Evolutionary conservation across 768 basidiomycete species (phyloP).

Genomic region (Naganishia randhawae): DNA sequence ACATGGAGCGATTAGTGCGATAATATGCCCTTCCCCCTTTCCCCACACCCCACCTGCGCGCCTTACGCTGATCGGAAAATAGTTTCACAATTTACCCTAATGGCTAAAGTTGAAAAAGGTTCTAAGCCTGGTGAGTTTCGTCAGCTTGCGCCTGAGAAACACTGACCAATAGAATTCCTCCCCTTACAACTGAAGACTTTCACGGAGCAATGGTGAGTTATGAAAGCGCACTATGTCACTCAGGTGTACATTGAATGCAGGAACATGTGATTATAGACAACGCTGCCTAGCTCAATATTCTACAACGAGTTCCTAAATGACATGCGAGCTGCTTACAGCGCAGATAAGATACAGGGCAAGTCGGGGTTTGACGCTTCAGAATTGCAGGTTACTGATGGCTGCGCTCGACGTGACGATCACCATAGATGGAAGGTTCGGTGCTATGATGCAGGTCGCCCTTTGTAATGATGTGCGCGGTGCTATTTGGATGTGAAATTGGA

Average conservation of each 20-base stretch:
- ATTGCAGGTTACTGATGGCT: neutral
- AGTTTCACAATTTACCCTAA: conserved; percentile 84
- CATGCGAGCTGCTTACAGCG: conserved; percentile 63
- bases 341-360: conserved; percentile 75
- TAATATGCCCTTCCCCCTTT: too few relatives aligned
- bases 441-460: conserved; percentile 88
- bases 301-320: conserved; percentile 71
- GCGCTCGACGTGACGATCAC: neutral
- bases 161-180: neutral
- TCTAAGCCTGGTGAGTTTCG: conserved; percentile 41
- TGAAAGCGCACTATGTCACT: neutral
- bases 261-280: neutral
- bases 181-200: conserved; percentile 65
- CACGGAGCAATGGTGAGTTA: conserved; percentile 79
- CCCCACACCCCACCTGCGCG: too few relatives aligned
- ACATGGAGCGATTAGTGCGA: too few relatives aligned
- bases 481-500: too few relatives aligned
- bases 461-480: conserved; percentile 69
- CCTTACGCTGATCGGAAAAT: conserved; percentile 17
- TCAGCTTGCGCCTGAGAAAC: neutral
- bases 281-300: conserved; percentile 52
- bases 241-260: neutral
- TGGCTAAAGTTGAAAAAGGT: conserved; percentile 82
- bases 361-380: neutral
- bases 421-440: conserved; percentile 88